Base-by-base conservation (phyloP, 1,284 basidiomycete species). In the Ceratobasidium sp. region DNA sequence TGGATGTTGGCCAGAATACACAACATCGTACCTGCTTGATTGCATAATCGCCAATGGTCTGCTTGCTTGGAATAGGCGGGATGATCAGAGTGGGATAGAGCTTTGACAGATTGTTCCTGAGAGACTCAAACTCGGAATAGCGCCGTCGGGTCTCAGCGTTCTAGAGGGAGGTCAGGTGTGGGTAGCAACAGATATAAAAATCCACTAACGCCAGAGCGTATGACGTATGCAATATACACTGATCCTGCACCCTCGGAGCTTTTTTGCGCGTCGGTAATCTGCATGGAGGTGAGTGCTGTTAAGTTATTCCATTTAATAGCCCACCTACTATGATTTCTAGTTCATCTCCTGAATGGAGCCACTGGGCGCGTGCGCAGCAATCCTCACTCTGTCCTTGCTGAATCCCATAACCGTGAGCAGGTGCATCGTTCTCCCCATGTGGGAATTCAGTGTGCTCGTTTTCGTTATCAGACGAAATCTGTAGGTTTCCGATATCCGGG, bases 31-130 rank as follows among this genome's bases (percentile, higher is more conserved):
- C 88, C 77, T 98, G 96, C 79, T 98, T 98, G 71, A 95, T 90
- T 0, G 97, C 97, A 81, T 99, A 99, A 75, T 99, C 97, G 29
- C 93, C 87, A 30, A 99, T 82, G 1, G 90, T 91, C 79, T 99
- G 95, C 79, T 99, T 99, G 2, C 92, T 95, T 0, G 97, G 97
- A 71, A 99, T 97, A 41, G 97, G 97, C 0, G 97, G 96, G 71
- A 99, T 90, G 75, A 99, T 98, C 73, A 96, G 81, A 13, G 95
- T 98, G 0, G 97, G 97, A 77, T 99, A 98, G 60, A 99, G 83
- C 73, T 88, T 91, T 52, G 88, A 83, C 53, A 99, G 85, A 68
- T 85, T 90, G 67, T 86, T 84, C 64, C 97, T 87, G 52, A 99
- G 82, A 23, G 94, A 93, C 78, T 98, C 93, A 77, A 99, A 99